Conservation (phyloP, 805 yeast genomes). For the Zygotorulaspora florentina region DNA sequence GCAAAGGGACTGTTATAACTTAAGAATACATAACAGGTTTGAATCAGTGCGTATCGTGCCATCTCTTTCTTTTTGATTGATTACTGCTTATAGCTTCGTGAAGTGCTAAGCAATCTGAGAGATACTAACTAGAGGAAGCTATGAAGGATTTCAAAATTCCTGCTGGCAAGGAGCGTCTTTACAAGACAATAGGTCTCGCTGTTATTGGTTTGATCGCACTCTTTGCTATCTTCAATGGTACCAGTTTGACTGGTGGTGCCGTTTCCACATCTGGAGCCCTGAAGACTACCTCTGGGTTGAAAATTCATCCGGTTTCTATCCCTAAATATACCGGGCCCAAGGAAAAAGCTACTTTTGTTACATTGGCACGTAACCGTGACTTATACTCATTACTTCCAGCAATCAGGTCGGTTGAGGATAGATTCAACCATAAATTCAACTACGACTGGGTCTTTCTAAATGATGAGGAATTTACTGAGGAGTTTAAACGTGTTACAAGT, state of each 20-base stretch:
- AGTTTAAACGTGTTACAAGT: conserved; percentile 65
- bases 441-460: conserved; percentile 96
- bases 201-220: conserved; percentile 18
- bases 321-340: conserved; percentile 31
- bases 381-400: conserved; percentile 57
- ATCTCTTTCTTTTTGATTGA: too few species aligned
- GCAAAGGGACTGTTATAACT: too few species aligned
- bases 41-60: too few species aligned
- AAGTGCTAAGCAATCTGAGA: too few species aligned
- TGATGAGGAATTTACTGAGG: conserved; percentile 79
- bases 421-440: conserved; percentile 74
- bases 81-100: too few species aligned
- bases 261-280: neutral
- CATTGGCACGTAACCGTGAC: conserved; percentile 76
- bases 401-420: conserved; percentile 77
- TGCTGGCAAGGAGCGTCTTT: conserved; percentile 13
- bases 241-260: conserved; percentile 4
- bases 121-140: neutral
- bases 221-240: conserved; percentile 16
- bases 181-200: conserved; percentile 15
- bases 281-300: conserved; percentile 4
- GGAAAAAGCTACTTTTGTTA: conserved; percentile 74
- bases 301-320: conserved; percentile 8
- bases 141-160: conserved; percentile 18
- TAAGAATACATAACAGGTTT: too few species aligned